Base-by-base conservation (phyloP, 2,329 filamentous ascomycete genomes). In the Aspergillus piperis region DNA sequence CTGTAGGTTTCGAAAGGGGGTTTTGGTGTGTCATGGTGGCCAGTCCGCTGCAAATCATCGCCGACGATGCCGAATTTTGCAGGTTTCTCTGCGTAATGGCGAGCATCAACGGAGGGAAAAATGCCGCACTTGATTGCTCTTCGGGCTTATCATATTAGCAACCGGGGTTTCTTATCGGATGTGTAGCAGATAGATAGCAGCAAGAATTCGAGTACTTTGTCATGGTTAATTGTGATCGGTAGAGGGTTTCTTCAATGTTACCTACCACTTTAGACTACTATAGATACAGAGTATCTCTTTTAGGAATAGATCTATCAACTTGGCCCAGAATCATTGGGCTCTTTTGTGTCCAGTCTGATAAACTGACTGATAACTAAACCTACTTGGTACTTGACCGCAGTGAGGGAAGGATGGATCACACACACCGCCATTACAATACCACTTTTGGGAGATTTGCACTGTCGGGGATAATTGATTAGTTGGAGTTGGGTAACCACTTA, bases 11-110 rank as follows among this genome's bases (percentile, higher is more conserved):
- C 36, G 32, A 54, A 61, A 57, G 54, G 52, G 57, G 62, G 55
- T 62, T 67, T 67, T 60, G 50, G 61, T 68, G 64, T 68, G 66
- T 68, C 66, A 68, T 67, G 63, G 64, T 68, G 62, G 66, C 63
- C 62, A 63, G 55, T 61, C 57, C 41, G 58, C 62, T 67, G 63
- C 65, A 67, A 66, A 67, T 67, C 65, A 65, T 62, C 59, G 60
- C 60, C 63, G 57, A 44, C 59, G 36, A 53, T 51, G 42, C 50
- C 57, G 41, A 52, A 55, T 58, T 42, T 57, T 61, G 60, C 62
- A 60, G 60, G 56, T 60, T 65, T 65, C 63, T 44, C 56, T 64
- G 63, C 60, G 66, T 66, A 65, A 66, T 67, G 53, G 51, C 47
- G 41, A 27, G 47, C 23, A 30, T 27, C 47, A 27, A 21, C 8